A percentile compares a stretch with the other conserved stretches of the same genome.
phyloP scores from a whole-genome alignment of 768 basidiomycete genomes.

The Dendrothele bispora region DNA sequence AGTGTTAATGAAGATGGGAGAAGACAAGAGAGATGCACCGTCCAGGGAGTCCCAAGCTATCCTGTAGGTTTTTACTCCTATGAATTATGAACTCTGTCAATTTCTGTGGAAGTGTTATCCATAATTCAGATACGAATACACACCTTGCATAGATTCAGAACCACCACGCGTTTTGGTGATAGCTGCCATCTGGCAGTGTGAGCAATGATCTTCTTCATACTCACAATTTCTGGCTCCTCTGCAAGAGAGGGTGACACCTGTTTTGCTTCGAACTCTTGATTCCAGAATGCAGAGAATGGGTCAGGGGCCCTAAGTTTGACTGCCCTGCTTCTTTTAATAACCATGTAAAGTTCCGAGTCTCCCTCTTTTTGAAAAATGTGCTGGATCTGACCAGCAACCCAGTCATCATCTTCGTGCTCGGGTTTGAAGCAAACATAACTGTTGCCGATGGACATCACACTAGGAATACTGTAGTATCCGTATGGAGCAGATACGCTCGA shows the following conservation, averaged over 20 bases:
- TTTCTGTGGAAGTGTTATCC: neutral
- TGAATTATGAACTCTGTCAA: no score
- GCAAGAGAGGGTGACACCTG: neutral
- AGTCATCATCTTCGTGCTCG: neutral
- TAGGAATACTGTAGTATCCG: constrained; percentile 1
- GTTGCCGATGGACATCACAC: neutral
- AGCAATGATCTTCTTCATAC: neutral
- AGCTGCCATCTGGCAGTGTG: constrained; percentile 3
- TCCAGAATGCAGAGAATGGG: constrained; percentile 1
- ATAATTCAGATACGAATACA: neutral
- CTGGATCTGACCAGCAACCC: constrained; percentile 4
- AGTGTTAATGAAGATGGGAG: no score
- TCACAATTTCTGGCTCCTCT: neutral
- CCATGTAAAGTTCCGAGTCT: neutral
- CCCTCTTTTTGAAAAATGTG: neutral
- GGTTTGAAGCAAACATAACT: constrained; percentile 3
- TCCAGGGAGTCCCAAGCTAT: no score
- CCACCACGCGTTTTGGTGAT: neutral
- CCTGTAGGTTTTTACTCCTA: no score
- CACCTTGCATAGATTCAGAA: constrained; percentile 1
- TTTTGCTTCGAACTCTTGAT: neutral
- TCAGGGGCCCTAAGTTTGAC: neutral
- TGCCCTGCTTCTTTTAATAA: neutral
- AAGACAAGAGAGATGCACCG: no score
- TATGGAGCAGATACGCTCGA: neutral